A percentile compares a stretch with the other conserved stretches of the same genome.
These are phyloP conservation scores for Xylaria longipes DNA, from an alignment of 495 filamentous ascomycete species.

Conservation along the genomic window DNA sequence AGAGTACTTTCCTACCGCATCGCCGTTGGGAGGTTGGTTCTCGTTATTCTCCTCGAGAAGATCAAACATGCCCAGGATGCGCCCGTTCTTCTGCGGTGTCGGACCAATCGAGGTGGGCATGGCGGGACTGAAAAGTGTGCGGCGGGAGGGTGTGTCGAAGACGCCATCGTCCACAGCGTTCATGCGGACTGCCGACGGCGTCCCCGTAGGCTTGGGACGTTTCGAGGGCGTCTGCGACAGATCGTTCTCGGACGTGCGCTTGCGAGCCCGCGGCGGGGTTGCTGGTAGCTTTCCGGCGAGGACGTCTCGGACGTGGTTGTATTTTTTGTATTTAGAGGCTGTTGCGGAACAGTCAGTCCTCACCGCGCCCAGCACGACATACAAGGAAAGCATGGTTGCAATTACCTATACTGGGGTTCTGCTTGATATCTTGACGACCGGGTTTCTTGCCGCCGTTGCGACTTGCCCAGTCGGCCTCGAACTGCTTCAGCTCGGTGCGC, in stretches of 20 bases:
- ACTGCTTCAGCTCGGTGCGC: constrained; percentile 80
- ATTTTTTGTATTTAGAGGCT: constrained; percentile 93
- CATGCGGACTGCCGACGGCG: constrained; percentile 48
- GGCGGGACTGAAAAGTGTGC: constrained; percentile 66
- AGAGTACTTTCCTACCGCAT: constrained; percentile 17
- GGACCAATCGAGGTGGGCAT: constrained; percentile 70
- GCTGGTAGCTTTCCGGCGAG: constrained; percentile 56
- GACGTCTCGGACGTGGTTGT: constrained; percentile 73
- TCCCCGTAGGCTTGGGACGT: constrained; percentile 37
- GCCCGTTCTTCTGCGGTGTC: constrained; percentile 90
- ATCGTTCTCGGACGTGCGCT: constrained; percentile 45
- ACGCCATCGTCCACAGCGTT: constrained; percentile 48
- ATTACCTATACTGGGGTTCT: constrained; percentile 79
- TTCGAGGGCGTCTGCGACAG: constrained; percentile 56
- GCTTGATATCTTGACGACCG: constrained; percentile 84
- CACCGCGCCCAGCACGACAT: too few relatives aligned
- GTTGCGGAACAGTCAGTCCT: background rate
- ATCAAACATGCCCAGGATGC: constrained; percentile 90
- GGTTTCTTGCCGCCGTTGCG: constrained; percentile 78
- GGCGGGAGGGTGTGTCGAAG: constrained; percentile 65
- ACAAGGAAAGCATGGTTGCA: constrained; percentile 5
- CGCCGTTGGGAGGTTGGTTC: constrained; percentile 45
- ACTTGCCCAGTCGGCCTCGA: constrained; percentile 79
- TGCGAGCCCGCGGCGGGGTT: constrained; percentile 41
- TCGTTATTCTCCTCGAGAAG: constrained; percentile 68